Evolutionary conservation across 2,329 filamentous ascomycete genomes (phyloP).

Genomic region (Alternaria metachromatica): DNA sequence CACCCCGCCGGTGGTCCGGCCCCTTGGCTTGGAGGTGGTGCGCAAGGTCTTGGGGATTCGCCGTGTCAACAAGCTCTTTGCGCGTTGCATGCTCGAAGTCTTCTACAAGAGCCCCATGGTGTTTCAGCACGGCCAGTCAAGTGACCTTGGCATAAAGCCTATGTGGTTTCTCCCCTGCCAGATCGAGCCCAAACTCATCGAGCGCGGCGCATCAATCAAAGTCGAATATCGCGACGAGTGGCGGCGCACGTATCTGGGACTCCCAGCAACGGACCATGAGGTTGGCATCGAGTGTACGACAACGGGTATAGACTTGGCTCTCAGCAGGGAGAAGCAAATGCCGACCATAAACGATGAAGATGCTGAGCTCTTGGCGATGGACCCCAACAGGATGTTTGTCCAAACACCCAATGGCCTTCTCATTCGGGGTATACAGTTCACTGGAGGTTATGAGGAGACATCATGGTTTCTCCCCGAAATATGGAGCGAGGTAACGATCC

Average conservation of each 20-base stretch:
- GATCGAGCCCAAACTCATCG: not conserved
- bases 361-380: not conserved
- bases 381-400: not conserved
- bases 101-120: not conserved
- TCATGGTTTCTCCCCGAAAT: not conserved
- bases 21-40: not conserved
- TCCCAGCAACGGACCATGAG: not conserved
- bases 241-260: not conserved
- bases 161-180: not conserved
- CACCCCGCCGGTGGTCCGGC: not conserved
- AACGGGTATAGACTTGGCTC: not conserved
- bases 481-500: not conserved
- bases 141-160: not conserved
- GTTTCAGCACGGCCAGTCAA: not conserved
- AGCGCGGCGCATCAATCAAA: not conserved
- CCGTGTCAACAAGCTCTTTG: not conserved
- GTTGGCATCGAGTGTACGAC: not conserved
- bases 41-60: not conserved
- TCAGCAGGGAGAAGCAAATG: not conserved
- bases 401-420: not conserved
- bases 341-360: not conserved
- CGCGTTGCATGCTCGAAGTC: not conserved
- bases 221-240: not conserved
- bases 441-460: not conserved
- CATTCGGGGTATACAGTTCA: not conserved